Base-by-base conservation (phyloP, 176 grass and related monocot genomes). In the Lolium multiflorum region DNA sequence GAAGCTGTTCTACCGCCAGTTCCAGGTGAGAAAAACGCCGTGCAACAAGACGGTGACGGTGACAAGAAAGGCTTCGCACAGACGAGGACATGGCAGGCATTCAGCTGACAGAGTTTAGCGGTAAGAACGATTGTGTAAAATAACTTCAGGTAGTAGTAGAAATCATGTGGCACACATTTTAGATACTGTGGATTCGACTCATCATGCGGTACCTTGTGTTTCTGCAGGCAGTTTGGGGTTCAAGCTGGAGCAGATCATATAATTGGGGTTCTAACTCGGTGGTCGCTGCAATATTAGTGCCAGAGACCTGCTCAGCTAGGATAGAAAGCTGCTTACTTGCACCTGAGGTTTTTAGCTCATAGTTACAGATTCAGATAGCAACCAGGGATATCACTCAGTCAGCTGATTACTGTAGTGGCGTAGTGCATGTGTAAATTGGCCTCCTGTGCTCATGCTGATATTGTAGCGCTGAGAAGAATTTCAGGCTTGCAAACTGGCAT, bases 231-330 rank as follows among this genome's bases (percentile, higher is more conserved):
- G 82, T 69, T 54, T 65, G 22, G 17, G 18, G 79, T 64, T 79
- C 15, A 76, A 69, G 50, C 76, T 91, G 83, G 44, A 72, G 90
- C 89, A 88, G 46, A 88, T 91, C 77, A 79, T 82, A 55, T 80
- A 20, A 35, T 10, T 31, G 17, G 87, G 55, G 14, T 72, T 71
- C 84, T 77, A 86, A 84, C 39, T 85, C 16, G 54, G 83, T 71
- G 85, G 89, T 97, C 88, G 70, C 91, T 97, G 89, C 85, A 38
- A 67, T 96, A 88, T 92, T 96, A 88, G 79, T 78, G 79, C 60
- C 68, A 89, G 89, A 91, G 84, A 86, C 89, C 79, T 81, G 84
- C 89, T 89, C 56, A 39, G 60, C 28, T 22, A 54, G 74, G 59
- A 84, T 50, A 74, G 66, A 86, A 35, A 35, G 31, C 31, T 35